These are phyloP conservation scores for Hypholoma sublateritium DNA, from an alignment of 768 basidiomycete genomes.

Conservation along the genomic window DNA sequence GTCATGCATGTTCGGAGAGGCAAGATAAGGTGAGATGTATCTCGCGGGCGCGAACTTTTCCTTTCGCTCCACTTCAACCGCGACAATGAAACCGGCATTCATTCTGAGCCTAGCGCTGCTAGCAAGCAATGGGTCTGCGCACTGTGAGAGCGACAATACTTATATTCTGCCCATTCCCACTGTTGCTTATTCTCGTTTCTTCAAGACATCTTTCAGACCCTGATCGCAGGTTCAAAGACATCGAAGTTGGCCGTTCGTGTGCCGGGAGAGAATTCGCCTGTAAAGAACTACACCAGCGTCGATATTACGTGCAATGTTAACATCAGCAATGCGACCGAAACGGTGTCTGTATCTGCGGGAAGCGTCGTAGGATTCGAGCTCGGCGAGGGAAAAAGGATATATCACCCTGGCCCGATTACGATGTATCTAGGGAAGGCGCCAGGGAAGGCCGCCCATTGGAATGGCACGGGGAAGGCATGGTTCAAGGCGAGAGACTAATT, in stretches of 20 bases:
- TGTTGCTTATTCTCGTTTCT: background rate
- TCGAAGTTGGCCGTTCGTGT: slow-evolving; percentile 28
- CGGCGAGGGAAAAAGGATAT: slow-evolving; percentile 29
- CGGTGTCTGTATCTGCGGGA: slow-evolving; percentile 35
- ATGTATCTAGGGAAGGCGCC: slow-evolving; percentile 49
- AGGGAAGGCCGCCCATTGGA: slow-evolving; percentile 34
- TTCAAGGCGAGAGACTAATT: slow-evolving; percentile 40
- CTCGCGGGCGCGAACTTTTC: background rate
- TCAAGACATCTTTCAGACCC: slow-evolving; percentile 27
- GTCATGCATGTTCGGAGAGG: too few species aligned
- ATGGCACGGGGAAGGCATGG: slow-evolving; percentile 45
- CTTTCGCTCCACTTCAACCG: background rate
- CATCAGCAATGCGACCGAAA: slow-evolving; percentile 29
- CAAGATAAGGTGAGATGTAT: too few species aligned
- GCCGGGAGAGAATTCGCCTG: slow-evolving; percentile 29
- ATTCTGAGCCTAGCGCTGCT: slow-evolving; percentile 19
- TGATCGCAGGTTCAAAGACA: slow-evolving; percentile 21
- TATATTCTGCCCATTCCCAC: background rate
- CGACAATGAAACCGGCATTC: slow-evolving; percentile 19
- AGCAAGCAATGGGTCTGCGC: slow-evolving; percentile 22
- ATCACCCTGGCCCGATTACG: slow-evolving; percentile 40
- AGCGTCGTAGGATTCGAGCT: slow-evolving; percentile 33
- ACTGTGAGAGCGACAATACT: slow-evolving; percentile 15
- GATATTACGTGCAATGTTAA: slow-evolving; percentile 33
- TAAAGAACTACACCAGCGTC: slow-evolving; percentile 21